A percentile compares a stretch with the other conserved stretches of the same genome.
Evolutionary conservation across 352 stramenopile species (phyloP).

Genomic region (Phytophthora agathidicida): DNA sequence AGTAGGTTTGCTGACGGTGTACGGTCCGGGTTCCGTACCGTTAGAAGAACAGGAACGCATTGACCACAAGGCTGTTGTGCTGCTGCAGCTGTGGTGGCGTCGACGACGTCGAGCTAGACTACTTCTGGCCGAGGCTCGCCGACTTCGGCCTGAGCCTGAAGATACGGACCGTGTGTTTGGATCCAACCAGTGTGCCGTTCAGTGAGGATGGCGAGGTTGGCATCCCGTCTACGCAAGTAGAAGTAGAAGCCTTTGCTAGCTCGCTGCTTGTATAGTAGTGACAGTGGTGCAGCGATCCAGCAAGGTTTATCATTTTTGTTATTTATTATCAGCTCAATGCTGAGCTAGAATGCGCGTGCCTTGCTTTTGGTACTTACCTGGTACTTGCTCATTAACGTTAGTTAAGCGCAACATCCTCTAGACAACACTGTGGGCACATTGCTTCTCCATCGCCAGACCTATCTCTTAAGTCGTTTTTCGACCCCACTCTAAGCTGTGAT

Average conservation of each 20-base stretch:
- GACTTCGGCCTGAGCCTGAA: slow-evolving; percentile 58
- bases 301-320: slow-evolving; percentile 28
- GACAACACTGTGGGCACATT: too few species aligned
- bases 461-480: too few species aligned
- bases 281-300: slow-evolving; percentile 19
- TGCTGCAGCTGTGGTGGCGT: slow-evolving; percentile 88
- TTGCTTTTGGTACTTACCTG: too few species aligned
- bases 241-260: slow-evolving; percentile 6
- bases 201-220: slow-evolving; percentile 23
- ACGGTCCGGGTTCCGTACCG: slow-evolving; percentile 85
- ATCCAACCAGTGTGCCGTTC: slow-evolving; percentile 35
- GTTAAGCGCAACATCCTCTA: too few species aligned
- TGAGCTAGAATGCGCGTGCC: too few species aligned
- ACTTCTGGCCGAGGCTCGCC: slow-evolving; percentile 65
- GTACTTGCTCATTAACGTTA: too few species aligned
- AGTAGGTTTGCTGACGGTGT: slow-evolving; percentile 81
- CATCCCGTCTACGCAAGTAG: not conserved
- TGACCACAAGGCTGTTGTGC: slow-evolving; percentile 77
- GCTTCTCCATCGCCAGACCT: too few species aligned
- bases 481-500: too few species aligned
- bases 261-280: slow-evolving; percentile 37
- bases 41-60: slow-evolving; percentile 90
- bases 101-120: slow-evolving; percentile 66
- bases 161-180: slow-evolving; percentile 25
- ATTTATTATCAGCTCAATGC: slow-evolving; percentile 30